Conservation (phyloP, 768 basidiomycete species). For the Hygrocybe punicea region DNA sequence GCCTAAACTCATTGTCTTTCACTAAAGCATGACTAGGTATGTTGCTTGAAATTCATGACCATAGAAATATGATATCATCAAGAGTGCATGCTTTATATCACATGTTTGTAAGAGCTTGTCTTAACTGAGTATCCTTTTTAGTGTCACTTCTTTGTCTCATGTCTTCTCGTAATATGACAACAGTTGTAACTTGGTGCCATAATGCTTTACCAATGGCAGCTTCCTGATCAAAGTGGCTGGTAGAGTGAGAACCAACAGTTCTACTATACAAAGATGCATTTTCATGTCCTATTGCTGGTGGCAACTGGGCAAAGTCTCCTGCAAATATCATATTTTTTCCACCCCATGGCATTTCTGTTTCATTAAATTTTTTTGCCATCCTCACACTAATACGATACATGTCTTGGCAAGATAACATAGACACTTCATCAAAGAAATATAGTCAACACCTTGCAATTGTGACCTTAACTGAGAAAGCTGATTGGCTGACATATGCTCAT, state of each 20-base stretch:
- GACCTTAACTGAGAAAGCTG: constrained; percentile 7
- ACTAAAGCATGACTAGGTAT: constrained; percentile 9
- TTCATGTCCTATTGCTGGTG: constrained; percentile 12
- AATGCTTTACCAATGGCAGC: constrained; percentile 23
- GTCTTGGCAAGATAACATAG: constrained; percentile 37
- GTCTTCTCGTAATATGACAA: constrained; percentile 33
- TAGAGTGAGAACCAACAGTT: constrained; percentile 2
- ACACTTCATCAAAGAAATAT: constrained; percentile 35
- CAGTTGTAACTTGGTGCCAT: constrained; percentile 32
- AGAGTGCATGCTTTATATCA: constrained; percentile 38
- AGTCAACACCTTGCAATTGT: constrained; percentile 10
- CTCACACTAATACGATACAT: constrained; percentile 29
- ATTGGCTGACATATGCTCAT: background rate
- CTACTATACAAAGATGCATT: constrained; percentile 16
- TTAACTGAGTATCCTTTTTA: constrained; percentile 14
- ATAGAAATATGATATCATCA: constrained; percentile 37
- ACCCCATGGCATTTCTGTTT: constrained; percentile 27
- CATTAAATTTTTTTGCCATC: constrained; percentile 20
- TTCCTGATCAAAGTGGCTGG: constrained; percentile 11
- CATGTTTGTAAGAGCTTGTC: constrained; percentile 18
- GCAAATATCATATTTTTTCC: constrained; percentile 37
- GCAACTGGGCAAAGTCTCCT: constrained; percentile 39
- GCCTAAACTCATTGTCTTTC: constrained; percentile 19
- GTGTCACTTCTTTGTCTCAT: constrained; percentile 26
- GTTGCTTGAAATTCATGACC: constrained; percentile 19